Evolutionary conservation across 805 yeast genomes (phyloP).

Genomic region (Monosporozyma yasuniensis): DNA sequence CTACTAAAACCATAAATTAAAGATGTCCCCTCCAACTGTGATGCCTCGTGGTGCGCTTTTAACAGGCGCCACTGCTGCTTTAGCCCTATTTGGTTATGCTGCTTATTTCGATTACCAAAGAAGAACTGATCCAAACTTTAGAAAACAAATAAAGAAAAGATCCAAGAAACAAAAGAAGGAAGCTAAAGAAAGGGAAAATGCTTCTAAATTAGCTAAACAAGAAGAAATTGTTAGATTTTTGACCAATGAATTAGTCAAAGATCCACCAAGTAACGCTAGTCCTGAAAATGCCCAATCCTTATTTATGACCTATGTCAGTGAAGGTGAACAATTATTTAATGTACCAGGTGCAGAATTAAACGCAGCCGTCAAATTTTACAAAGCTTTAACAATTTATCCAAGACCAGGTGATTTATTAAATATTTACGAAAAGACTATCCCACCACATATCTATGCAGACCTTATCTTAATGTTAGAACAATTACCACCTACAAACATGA

Average conservation of each 20-base stretch:
- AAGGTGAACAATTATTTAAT: conserved; percentile 73
- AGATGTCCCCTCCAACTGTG: neutral
- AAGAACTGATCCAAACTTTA: conserved; percentile 72
- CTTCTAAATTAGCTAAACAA: conserved; percentile 50
- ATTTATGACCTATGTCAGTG: conserved; percentile 73
- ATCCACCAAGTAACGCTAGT: conserved; percentile 68
- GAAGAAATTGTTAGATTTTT: conserved; percentile 54
- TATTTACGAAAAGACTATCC: conserved; percentile 82
- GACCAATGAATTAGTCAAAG: conserved; percentile 50
- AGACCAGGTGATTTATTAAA: conserved; percentile 86
- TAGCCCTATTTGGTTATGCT: conserved; percentile 50
- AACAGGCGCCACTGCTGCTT: conserved; percentile 2
- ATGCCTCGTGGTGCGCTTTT: conserved; percentile 2
- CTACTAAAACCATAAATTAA: neutral
- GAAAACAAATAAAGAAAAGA: conserved; percentile 59
- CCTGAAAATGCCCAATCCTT: conserved; percentile 56
- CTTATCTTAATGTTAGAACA: conserved; percentile 83
- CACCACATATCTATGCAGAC: conserved; percentile 71
- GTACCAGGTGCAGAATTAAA: conserved; percentile 60
- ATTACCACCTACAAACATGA: conserved; percentile 76
- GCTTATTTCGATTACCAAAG: conserved; percentile 87
- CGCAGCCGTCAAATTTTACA: conserved; percentile 86
- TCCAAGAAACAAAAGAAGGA: conserved; percentile 50
- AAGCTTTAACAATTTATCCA: conserved; percentile 91
- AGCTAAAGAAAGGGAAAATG: conserved; percentile 35